These are phyloP conservation scores for Oryza punctata DNA, from an alignment of 176 grass and related monocot genomes.

Conservation along the genomic window DNA sequence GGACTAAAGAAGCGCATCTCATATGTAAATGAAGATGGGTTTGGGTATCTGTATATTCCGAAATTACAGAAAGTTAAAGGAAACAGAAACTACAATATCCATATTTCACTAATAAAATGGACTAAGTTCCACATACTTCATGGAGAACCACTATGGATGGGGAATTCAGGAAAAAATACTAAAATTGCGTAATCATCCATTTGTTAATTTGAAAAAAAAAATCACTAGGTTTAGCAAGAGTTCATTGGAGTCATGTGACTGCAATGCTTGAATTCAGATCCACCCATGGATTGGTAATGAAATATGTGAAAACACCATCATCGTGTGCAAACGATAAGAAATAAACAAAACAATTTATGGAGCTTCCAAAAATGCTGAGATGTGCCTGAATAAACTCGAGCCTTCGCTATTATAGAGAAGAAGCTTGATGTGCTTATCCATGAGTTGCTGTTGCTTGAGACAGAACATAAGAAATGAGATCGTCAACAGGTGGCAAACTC, in stretches of 20 bases:
- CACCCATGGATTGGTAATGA: not conserved
- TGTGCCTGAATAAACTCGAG: not conserved
- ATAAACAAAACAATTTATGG: not conserved
- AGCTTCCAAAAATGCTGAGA: not conserved
- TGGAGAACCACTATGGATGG: not conserved
- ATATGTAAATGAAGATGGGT: slow-evolving; percentile 86
- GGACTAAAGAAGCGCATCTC: slow-evolving; percentile 83
- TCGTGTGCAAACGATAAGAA: slow-evolving; percentile 7
- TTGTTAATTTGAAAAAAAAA: not conserved
- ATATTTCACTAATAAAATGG: not conserved
- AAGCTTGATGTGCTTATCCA: slow-evolving; percentile 7
- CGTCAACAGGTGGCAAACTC: not conserved
- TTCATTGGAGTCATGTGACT: not conserved
- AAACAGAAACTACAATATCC: not conserved
- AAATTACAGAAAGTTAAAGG: slow-evolving; percentile 5
- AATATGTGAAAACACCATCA: not conserved
- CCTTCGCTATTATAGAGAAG: not conserved
- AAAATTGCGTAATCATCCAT: not conserved
- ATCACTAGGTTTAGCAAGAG: not conserved
- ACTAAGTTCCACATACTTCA: slow-evolving; percentile 6
- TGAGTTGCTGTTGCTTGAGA: slow-evolving; percentile 15
- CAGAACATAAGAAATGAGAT: not conserved
- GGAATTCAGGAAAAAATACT: not conserved
- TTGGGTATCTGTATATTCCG: slow-evolving; percentile 72
- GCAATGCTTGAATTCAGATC: not conserved